Evolutionary conservation across 768 basidiomycete genomes (phyloP).

Genomic region (Tricholoma hemisulphureum): DNA sequence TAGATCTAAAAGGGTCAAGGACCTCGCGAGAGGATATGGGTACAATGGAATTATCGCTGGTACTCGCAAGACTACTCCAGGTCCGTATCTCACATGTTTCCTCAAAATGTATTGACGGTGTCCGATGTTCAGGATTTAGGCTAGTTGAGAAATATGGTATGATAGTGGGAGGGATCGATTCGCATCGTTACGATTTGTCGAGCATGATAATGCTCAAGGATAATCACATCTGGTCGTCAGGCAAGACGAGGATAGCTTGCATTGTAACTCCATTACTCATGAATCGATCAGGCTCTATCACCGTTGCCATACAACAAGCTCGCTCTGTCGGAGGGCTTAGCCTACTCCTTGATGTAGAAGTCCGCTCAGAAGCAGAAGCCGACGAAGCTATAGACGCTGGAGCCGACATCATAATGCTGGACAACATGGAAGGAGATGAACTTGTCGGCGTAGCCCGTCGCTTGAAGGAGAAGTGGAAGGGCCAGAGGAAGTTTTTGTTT

Average conservation of each 20-base stretch:
- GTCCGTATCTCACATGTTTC: conserved; percentile 28
- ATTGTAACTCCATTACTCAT: conserved; percentile 3
- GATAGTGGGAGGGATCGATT: conserved; percentile 95
- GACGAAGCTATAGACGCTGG: conserved; percentile 97
- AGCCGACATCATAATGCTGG: conserved; percentile 93
- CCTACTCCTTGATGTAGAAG: conserved; percentile 91
- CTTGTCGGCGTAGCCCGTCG: conserved; percentile 64
- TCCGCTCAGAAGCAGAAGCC: conserved; percentile 83
- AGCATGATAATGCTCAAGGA: conserved; percentile 99
- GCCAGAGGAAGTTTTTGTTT: conserved; percentile 80
- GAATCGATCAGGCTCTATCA: conserved; percentile 76
- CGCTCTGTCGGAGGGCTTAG: conserved; percentile 90
- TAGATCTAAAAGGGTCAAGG: conserved; percentile 82
- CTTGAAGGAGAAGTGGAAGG: conserved; percentile 77
- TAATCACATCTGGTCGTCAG: conserved; percentile 98
- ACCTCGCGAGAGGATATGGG: conserved; percentile 72
- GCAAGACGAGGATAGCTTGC: conserved; percentile 44
- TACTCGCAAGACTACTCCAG: conserved; percentile 96
- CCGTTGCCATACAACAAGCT: conserved; percentile 81
- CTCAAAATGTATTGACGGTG: neutral
- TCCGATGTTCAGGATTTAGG: conserved; percentile 65
- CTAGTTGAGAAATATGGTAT: conserved; percentile 98
- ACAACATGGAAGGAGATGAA: conserved; percentile 83
- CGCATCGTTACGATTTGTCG: conserved; percentile 94
- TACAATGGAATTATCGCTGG: conserved; percentile 90